phyloP scores from a whole-genome alignment of 768 basidiomycete genomes.

The Lentinula raphanica region DNA sequence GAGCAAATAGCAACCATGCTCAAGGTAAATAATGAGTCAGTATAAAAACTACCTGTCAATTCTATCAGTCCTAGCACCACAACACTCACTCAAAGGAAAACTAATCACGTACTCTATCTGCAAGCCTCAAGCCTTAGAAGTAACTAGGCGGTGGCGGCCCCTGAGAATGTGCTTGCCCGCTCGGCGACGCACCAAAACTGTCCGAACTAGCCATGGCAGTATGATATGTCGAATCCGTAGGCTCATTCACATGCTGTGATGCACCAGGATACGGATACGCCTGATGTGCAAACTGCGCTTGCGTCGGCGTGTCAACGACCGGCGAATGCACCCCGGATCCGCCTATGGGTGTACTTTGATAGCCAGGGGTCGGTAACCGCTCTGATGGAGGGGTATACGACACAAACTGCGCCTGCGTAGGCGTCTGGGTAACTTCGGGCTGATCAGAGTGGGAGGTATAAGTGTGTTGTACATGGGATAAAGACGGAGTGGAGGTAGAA shows the following conservation, averaged over 20 bases:
- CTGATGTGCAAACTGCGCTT: background rate
- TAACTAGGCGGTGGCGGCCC: background rate
- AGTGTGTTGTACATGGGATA: background rate
- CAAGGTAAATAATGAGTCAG: background rate
- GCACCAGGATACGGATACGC: too few relatives aligned
- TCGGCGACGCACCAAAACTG: background rate
- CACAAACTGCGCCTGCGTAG: conserved; percentile 5
- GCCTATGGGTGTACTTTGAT: conserved; percentile 2
- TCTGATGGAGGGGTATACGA: background rate
- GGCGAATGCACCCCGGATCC: conserved; percentile 11
- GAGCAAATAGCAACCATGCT: background rate
- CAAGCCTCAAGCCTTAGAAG: background rate
- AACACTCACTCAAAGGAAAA: background rate
- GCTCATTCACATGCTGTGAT: conserved; percentile 4
- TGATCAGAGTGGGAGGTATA: background rate
- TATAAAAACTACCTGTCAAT: too few relatives aligned
- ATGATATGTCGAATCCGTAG: conserved; percentile 7
- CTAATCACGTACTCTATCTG: background rate
- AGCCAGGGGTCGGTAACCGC: conserved; percentile 1
- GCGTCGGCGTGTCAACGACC: background rate
- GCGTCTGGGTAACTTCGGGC: conserved; percentile 2
- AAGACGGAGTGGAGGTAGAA: background rate
- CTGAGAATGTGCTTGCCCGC: background rate
- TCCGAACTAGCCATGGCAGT: conserved; percentile 14
- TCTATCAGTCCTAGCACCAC: too few relatives aligned